Conservation (phyloP, 148 eudicot genomes). For the Spergularia marina region DNA sequence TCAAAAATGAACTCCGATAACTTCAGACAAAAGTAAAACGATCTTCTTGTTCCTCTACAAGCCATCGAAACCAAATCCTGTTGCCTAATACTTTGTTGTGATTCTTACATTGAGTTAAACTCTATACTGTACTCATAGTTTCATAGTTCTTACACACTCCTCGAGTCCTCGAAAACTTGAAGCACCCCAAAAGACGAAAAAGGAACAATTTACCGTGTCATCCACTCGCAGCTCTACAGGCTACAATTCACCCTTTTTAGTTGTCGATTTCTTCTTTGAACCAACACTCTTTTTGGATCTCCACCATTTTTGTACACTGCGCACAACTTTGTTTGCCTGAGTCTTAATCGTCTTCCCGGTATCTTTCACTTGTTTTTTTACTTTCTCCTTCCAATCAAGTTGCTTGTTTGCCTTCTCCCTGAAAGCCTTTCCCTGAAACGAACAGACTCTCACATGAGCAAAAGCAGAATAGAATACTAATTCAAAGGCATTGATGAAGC, state of each 20-base stretch:
- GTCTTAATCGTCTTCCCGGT: slow-evolving; percentile 49
- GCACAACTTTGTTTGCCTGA: slow-evolving; percentile 44
- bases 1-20: no score
- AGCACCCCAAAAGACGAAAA: neutral
- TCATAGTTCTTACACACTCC: no score
- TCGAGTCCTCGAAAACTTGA: neutral
- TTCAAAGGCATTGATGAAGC: neutral
- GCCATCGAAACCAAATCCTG: no score
- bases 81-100: no score
- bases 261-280: slow-evolving; percentile 45
- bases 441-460: slow-evolving; percentile 20
- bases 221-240: neutral
- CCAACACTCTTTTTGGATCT: slow-evolving; percentile 33
- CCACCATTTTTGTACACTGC: slow-evolving; percentile 60
- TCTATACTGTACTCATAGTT: no score
- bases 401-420: slow-evolving; percentile 46
- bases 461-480: neutral
- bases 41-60: no score
- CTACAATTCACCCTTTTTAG: slow-evolving; percentile 55
- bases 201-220: neutral
- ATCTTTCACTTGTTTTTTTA: slow-evolving; percentile 38
- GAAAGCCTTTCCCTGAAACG: slow-evolving; percentile 59
- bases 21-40: no score
- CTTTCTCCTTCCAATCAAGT: slow-evolving; percentile 65
- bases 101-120: no score